phyloP scores from a whole-genome alignment of 139 green algal species.

The Chlamydomonas eustigma region DNA sequence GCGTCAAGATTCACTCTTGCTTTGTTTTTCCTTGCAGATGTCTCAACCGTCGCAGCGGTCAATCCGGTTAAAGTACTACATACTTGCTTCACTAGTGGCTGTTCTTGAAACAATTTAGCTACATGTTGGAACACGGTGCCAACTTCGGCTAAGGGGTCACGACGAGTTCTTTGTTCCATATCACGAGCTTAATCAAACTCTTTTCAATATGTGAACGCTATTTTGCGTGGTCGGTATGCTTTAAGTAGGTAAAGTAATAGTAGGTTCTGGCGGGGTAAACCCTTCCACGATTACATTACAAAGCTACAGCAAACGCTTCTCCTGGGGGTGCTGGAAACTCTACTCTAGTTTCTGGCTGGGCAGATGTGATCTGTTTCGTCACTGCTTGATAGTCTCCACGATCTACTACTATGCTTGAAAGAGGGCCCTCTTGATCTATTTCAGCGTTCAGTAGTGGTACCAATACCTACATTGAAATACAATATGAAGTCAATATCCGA shows the following conservation, averaged over 20 bases:
- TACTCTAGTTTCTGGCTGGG: constrained; percentile 14
- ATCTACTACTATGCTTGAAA: constrained; percentile 19
- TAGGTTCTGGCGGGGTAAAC: background rate
- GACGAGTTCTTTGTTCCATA: background rate
- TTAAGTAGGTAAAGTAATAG: background rate
- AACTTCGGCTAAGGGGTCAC: background rate
- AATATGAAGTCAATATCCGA: too few relatives aligned
- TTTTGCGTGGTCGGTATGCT: background rate
- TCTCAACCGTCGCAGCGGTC: background rate
- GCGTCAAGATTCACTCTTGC: background rate
- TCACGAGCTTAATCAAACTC: background rate
- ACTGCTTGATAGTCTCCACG: constrained; percentile 8
- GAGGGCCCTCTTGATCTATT: constrained; percentile 41
- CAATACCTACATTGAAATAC: constrained; percentile 25
- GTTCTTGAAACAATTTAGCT: too few relatives aligned
- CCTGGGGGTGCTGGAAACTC: constrained; percentile 35
- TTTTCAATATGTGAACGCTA: background rate
- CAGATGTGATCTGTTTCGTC: constrained; percentile 4
- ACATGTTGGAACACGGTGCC: too few relatives aligned
- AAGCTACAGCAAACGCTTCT: constrained; percentile 31
- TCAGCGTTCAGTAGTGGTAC: constrained; percentile 65
- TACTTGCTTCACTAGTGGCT: background rate
- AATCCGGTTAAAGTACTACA: background rate
- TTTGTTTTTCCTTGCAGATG: background rate
- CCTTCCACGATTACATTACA: constrained; percentile 16